These are phyloP conservation scores for Megacollybia platyphylla DNA, from an alignment of 1,284 basidiomycete species.

Conservation along the genomic window DNA sequence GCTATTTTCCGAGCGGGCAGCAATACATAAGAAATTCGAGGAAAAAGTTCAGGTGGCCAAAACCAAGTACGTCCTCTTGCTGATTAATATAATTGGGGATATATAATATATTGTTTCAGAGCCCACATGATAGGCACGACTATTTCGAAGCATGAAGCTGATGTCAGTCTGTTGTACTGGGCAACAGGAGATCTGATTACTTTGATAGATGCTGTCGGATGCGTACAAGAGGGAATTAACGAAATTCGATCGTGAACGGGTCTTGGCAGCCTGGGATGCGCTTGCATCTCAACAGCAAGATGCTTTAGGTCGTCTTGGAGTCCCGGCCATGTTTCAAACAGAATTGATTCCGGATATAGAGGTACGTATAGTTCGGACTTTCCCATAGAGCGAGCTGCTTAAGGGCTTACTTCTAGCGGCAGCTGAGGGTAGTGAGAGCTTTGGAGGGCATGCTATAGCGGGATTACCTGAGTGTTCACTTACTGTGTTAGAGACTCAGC, in stretches of 20 bases:
- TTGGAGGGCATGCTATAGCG: slow-evolving; percentile 26
- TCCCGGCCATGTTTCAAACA: slow-evolving; percentile 62
- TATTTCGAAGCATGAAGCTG: slow-evolving; percentile 56
- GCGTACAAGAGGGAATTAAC: slow-evolving; percentile 49
- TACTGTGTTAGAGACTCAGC: too few relatives aligned
- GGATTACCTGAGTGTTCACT: background rate
- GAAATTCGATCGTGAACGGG: slow-evolving; percentile 53
- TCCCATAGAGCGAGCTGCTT: background rate
- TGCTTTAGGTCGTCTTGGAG: slow-evolving; percentile 39
- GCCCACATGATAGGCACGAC: slow-evolving; percentile 49
- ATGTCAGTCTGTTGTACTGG: slow-evolving; percentile 26
- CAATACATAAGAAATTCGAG: slow-evolving; percentile 49
- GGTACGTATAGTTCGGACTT: slow-evolving; percentile 21
- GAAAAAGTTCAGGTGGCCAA: slow-evolving; percentile 53
- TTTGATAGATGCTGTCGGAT: slow-evolving; percentile 41
- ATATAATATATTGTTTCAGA: slow-evolving; percentile 17
- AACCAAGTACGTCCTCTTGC: slow-evolving; percentile 37
- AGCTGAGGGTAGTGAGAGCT: slow-evolving; percentile 36
- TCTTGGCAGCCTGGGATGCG: slow-evolving; percentile 59
- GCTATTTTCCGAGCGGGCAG: slow-evolving; percentile 49
- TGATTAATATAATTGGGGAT: background rate
- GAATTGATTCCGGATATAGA: slow-evolving; percentile 33
- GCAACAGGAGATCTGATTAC: background rate
- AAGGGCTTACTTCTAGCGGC: slow-evolving; percentile 18
- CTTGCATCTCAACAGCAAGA: slow-evolving; percentile 58